Percentiles rank a stretch among this genome's conserved stretches.
Evolutionary conservation across 1,284 basidiomycete genomes (phyloP).

Genomic region (Ganoderma multipileum): DNA sequence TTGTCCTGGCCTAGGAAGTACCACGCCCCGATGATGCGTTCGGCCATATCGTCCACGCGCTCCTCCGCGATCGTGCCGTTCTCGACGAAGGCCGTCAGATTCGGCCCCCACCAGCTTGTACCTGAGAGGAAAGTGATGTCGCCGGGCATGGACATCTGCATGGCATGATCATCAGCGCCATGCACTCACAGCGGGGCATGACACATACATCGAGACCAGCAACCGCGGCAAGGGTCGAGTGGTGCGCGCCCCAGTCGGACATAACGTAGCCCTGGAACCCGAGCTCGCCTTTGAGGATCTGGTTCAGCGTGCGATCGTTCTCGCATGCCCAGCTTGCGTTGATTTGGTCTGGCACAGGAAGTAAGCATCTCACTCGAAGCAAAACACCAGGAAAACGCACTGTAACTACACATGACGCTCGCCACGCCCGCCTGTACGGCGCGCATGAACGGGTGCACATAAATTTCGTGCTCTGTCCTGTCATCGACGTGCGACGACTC

Average conservation of each 20-base stretch:
- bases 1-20: constrained; percentile 66
- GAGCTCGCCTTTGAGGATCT: constrained; percentile 80
- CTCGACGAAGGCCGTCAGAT: constrained; percentile 70
- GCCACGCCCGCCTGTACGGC: constrained; percentile 79
- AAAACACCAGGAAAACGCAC: constrained; percentile 35
- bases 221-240: constrained; percentile 63
- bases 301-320: constrained; percentile 78
- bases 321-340: constrained; percentile 60
- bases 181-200: too few species aligned
- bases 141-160: constrained; percentile 69
- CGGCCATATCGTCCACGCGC: constrained; percentile 76
- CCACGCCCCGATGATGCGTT: constrained; percentile 47
- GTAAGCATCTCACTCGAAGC: too few species aligned
- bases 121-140: constrained; percentile 52
- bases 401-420: constrained; percentile 82
- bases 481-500: constrained; percentile 67
- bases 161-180: too few species aligned
- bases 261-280: constrained; percentile 81
- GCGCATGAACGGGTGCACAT: constrained; percentile 75
- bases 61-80: constrained; percentile 71
- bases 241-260: constrained; percentile 73
- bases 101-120: constrained; percentile 62
- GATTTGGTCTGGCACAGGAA: too few species aligned
- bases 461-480: constrained; percentile 78
- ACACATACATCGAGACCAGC: constrained; percentile 65